A percentile compares a stretch with the other conserved stretches of the same genome.
Evolutionary conservation across 305 asterid species (phyloP).

Genomic region (Vinca major): DNA sequence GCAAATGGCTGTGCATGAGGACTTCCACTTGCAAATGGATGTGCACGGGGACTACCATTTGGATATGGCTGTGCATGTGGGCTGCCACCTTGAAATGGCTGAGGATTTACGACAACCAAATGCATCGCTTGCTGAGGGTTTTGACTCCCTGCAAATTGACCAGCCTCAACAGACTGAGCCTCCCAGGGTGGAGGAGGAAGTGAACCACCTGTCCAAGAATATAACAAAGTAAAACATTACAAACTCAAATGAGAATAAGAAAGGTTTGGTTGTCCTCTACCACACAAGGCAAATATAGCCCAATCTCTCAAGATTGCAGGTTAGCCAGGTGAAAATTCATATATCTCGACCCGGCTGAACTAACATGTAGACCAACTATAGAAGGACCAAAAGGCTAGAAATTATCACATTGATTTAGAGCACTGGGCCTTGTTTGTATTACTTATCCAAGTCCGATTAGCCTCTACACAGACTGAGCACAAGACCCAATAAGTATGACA

Average conservation of each 20-base stretch:
- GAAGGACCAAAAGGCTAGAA: neutral
- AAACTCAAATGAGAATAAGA: neutral
- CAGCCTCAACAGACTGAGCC: slow-evolving; percentile 42
- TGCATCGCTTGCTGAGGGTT: slow-evolving; percentile 40
- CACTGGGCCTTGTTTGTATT: too few relatives aligned
- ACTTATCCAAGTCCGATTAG: too few relatives aligned
- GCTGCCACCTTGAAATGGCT: slow-evolving; percentile 16
- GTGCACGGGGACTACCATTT: slow-evolving; percentile 18
- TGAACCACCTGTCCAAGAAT: slow-evolving; percentile 28
- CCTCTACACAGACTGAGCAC: neutral
- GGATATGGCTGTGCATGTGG: slow-evolving; percentile 15
- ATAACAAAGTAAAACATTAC: neutral
- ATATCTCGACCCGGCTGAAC: neutral
- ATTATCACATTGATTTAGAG: too few relatives aligned
- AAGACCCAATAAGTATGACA: too few relatives aligned
- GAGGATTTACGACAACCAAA: slow-evolving; percentile 21
- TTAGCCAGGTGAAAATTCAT: neutral
- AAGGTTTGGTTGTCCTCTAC: neutral
- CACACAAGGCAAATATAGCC: neutral
- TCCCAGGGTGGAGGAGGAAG: slow-evolving; percentile 99
- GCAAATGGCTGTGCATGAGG: slow-evolving; percentile 33
- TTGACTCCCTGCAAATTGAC: slow-evolving; percentile 30
- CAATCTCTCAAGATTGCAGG: neutral
- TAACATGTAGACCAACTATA: neutral
- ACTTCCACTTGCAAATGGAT: slow-evolving; percentile 35